A percentile compares a stretch with the other conserved stretches of the same genome.
Evolutionary conservation across 768 basidiomycete species (phyloP).

Genomic region (Hygrocybe coccinea): DNA sequence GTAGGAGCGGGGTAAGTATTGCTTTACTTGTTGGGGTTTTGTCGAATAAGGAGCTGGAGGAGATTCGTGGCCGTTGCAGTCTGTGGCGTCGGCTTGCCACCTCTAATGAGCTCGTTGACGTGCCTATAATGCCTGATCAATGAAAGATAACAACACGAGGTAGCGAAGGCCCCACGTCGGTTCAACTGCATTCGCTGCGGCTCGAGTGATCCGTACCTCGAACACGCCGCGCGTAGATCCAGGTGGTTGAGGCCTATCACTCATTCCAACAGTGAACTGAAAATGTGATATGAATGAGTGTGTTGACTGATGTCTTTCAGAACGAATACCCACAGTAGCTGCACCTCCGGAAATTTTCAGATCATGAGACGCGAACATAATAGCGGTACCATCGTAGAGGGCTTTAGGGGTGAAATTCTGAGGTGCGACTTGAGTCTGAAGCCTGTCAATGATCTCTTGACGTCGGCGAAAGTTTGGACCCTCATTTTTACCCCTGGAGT

Average conservation of each 20-base stretch:
- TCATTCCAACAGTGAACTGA: slow-evolving; percentile 36
- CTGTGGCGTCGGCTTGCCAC: slow-evolving; percentile 13
- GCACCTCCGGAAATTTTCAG: slow-evolving; percentile 29
- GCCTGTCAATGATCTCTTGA: slow-evolving; percentile 31
- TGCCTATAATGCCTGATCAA: slow-evolving; percentile 20
- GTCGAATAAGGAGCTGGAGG: slow-evolving; percentile 46
- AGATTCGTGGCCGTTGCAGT: slow-evolving; percentile 41
- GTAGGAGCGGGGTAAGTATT: not conserved
- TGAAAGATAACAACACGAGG: not conserved
- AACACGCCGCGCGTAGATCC: slow-evolving; percentile 11
- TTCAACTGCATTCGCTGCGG: slow-evolving; percentile 33
- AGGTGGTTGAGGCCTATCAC: slow-evolving; percentile 15
- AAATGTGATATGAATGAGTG: not conserved
- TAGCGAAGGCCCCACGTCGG: slow-evolving; percentile 23
- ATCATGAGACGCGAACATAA: slow-evolving; percentile 35
- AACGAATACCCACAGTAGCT: slow-evolving; percentile 23
- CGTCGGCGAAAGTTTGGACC: slow-evolving; percentile 16
- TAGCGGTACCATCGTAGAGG: slow-evolving; percentile 44
- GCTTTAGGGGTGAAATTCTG: slow-evolving; percentile 37
- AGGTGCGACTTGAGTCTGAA: slow-evolving; percentile 37
- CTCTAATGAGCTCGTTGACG: slow-evolving; percentile 21
- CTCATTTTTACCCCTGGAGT: not conserved
- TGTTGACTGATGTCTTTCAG: not conserved
- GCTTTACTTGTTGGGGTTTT: slow-evolving; percentile 42
- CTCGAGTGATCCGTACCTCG: slow-evolving; percentile 33